Evolutionary conservation across 2,329 filamentous ascomycete genomes (phyloP).

Genomic region (Scedosporium minutisporum): DNA sequence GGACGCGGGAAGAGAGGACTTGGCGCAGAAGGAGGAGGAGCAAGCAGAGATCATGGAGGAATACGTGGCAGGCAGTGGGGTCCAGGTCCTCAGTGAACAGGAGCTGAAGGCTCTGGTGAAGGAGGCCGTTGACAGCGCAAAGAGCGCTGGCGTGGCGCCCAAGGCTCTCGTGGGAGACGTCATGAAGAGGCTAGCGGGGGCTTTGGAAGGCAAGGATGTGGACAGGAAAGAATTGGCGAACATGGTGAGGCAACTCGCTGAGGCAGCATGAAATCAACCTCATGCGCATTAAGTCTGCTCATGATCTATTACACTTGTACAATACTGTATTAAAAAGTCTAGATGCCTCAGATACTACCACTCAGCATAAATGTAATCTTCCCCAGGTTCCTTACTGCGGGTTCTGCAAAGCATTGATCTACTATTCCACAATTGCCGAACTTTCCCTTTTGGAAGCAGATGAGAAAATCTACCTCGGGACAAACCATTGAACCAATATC

Average conservation of each 20-base stretch:
- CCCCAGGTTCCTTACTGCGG: too few relatives aligned
- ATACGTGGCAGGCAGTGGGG: conserved; percentile 50
- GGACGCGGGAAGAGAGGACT: conserved; percentile 53
- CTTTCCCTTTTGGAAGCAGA: too few relatives aligned
- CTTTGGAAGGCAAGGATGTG: conserved; percentile 53
- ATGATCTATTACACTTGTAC: neutral
- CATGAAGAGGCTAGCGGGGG: conserved; percentile 49
- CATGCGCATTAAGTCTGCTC: neutral
- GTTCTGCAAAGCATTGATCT: too few relatives aligned
- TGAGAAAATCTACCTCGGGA: too few relatives aligned
- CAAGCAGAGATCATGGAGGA: conserved; percentile 57
- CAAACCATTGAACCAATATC: too few relatives aligned
- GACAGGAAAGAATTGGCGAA: conserved; percentile 52
- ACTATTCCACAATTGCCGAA: too few relatives aligned
- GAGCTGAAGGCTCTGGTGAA: conserved; percentile 47
- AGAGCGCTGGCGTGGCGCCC: conserved; percentile 29
- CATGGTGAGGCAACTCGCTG: conserved; percentile 44
- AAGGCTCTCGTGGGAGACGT: conserved; percentile 48
- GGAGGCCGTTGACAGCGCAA: conserved; percentile 40
- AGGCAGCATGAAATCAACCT: conserved; percentile 3
- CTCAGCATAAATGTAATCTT: neutral
- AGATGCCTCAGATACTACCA: neutral
- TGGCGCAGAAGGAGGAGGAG: conserved; percentile 59
- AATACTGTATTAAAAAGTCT: neutral
- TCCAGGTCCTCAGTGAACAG: conserved; percentile 47